phyloP scores from a whole-genome alignment of 441 rosid species.

The Capsella rubella region DNA sequence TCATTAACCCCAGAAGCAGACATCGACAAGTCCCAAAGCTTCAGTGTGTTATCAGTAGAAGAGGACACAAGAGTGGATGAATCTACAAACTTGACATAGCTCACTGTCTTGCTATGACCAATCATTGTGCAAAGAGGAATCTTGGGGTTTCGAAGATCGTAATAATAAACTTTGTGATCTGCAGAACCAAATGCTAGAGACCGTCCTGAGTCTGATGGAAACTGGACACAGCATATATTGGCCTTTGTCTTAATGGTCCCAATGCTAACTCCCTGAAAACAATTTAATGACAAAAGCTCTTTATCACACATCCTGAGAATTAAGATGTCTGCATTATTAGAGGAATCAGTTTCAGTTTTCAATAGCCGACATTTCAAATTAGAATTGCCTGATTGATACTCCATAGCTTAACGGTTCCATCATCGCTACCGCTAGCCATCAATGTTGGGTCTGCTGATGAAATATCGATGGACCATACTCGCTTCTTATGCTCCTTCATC shows the following conservation, averaged over 20 bases:
- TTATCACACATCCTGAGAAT: constrained; percentile 51
- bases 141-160: constrained; percentile 89
- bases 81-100: constrained; percentile 90
- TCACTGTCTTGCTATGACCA: constrained; percentile 93
- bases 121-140: constrained; percentile 82
- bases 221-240: constrained; percentile 94
- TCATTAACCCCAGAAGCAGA: constrained; percentile 74
- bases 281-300: constrained; percentile 53
- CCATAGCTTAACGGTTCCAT: constrained; percentile 96
- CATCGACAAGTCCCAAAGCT: constrained; percentile 95
- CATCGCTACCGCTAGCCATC: constrained; percentile 97
- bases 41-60: constrained; percentile 91
- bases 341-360: constrained; percentile 65
- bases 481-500: constrained; percentile 90
- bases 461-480: constrained; percentile 93
- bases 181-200: constrained; percentile 96
- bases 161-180: constrained; percentile 90
- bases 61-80: constrained; percentile 79
- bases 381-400: constrained; percentile 99
- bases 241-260: constrained; percentile 93
- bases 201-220: constrained; percentile 80
- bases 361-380: constrained; percentile 84
- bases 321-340: constrained; percentile 23
- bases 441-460: constrained; percentile 87
- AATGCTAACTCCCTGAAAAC: constrained; percentile 80